Evolutionary conservation across 2,329 filamentous ascomycete genomes (phyloP).

Genomic region (Pseudogymnoascus sp.): DNA sequence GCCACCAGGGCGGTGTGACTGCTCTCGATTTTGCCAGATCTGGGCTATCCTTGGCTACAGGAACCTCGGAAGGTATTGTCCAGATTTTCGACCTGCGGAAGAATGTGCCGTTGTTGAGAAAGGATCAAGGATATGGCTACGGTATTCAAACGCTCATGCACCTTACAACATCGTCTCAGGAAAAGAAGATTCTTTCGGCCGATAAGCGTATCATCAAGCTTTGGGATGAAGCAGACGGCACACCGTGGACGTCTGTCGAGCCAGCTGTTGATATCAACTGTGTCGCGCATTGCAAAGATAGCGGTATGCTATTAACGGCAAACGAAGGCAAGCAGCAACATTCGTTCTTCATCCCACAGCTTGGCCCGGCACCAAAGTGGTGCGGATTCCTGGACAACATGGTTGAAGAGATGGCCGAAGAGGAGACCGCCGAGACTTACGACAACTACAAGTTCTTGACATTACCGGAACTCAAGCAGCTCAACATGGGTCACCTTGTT

Average conservation of each 20-base stretch:
- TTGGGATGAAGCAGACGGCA: constrained; percentile 76
- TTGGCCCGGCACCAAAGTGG: constrained; percentile 90
- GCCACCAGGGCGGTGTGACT: constrained; percentile 66
- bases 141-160: constrained; percentile 78
- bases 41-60: constrained; percentile 76
- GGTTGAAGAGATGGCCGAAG: constrained; percentile 97
- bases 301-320: constrained; percentile 90
- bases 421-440: constrained; percentile 71
- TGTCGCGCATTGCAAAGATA: constrained; percentile 85
- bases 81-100: constrained; percentile 89
- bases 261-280: constrained; percentile 91
- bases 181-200: constrained; percentile 81
- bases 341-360: constrained; percentile 87
- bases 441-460: constrained; percentile 99
- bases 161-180: constrained; percentile 62
- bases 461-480: constrained; percentile 69
- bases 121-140: constrained; percentile 94
- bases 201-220: constrained; percentile 97
- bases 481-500: constrained; percentile 82
- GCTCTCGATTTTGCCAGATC: constrained; percentile 79
- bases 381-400: constrained; percentile 95
- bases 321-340: constrained; percentile 96
- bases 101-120: constrained; percentile 74
- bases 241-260: constrained; percentile 92
- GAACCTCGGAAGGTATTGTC: constrained; percentile 79